phyloP scores from a whole-genome alignment of 2,329 filamentous ascomycete genomes.

The Aureobasidium sp. region DNA sequence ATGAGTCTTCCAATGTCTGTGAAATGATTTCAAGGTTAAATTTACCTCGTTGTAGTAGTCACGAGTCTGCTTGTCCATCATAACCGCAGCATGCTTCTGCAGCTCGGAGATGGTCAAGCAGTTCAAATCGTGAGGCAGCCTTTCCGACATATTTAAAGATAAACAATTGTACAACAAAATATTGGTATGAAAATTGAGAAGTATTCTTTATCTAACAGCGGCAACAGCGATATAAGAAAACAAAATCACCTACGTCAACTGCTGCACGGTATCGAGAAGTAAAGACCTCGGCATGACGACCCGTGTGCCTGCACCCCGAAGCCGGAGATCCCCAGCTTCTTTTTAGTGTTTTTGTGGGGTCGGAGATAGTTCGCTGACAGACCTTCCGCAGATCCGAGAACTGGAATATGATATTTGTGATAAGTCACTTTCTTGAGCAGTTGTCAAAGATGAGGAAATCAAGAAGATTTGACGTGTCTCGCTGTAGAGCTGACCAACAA shows the following conservation, averaged over 20 bases:
- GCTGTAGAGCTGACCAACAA: too few relatives aligned
- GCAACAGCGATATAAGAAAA: not conserved
- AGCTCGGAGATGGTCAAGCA: conserved; percentile 39
- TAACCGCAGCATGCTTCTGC: conserved; percentile 30
- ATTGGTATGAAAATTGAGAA: not conserved
- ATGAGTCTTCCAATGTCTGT: not conserved
- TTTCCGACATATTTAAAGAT: not conserved
- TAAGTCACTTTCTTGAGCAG: not conserved
- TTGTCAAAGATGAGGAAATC: not conserved
- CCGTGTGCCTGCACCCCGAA: not conserved
- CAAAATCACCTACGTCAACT: conserved; percentile 12
- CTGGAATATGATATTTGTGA: not conserved
- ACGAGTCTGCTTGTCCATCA: conserved; percentile 34
- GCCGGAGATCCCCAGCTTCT: not conserved
- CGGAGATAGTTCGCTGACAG: not conserved
- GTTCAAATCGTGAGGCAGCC: conserved; percentile 29
- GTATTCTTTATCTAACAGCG: not conserved
- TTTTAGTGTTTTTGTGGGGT: not conserved
- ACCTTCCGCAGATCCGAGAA: conserved; percentile 1
- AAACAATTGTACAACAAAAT: not conserved
- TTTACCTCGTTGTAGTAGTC: conserved; percentile 33
- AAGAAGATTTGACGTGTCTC: not conserved
- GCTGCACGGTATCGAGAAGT: not conserved
- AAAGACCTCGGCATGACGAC: conserved; percentile 9
- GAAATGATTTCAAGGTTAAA: too few relatives aligned